phyloP scores from a whole-genome alignment of 176 grass and related monocot genomes.

The Themeda triandra region DNA sequence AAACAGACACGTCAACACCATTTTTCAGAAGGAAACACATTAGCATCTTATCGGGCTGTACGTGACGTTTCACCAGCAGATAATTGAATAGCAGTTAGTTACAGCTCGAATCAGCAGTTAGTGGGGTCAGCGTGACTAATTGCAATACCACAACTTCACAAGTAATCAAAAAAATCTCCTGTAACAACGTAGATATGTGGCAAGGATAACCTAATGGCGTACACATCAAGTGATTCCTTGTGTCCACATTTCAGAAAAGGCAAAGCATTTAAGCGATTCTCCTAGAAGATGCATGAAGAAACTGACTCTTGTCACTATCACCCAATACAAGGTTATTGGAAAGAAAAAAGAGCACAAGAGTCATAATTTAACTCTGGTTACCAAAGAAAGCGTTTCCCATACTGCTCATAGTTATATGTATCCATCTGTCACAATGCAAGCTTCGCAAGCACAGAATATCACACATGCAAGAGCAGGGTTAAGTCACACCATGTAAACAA shows the following conservation, averaged over 20 bases:
- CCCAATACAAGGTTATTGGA: neutral
- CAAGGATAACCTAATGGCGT: neutral
- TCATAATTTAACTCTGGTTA: neutral
- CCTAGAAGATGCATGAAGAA: neutral
- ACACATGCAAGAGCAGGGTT: conserved; percentile 10
- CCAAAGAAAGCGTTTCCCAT: neutral
- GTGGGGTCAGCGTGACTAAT: neutral
- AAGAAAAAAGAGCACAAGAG: neutral
- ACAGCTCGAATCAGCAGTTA: neutral
- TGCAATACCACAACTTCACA: no score
- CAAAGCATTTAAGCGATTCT: neutral
- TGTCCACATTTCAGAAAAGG: neutral
- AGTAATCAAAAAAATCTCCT: neutral
- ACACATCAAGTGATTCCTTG: neutral
- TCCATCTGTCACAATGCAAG: conserved; percentile 2
- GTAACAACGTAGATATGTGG: neutral
- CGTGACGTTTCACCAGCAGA: neutral
- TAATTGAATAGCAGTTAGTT: neutral
- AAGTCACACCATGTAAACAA: conserved; percentile 29
- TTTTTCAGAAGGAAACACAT: neutral
- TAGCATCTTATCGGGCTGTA: neutral
- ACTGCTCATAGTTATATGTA: conserved; percentile 1
- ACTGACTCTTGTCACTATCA: neutral
- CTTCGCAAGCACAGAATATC: conserved; percentile 9
- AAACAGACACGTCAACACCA: neutral